phyloP scores from a whole-genome alignment of 106 monocot species.

The Dendrobium nobile region DNA sequence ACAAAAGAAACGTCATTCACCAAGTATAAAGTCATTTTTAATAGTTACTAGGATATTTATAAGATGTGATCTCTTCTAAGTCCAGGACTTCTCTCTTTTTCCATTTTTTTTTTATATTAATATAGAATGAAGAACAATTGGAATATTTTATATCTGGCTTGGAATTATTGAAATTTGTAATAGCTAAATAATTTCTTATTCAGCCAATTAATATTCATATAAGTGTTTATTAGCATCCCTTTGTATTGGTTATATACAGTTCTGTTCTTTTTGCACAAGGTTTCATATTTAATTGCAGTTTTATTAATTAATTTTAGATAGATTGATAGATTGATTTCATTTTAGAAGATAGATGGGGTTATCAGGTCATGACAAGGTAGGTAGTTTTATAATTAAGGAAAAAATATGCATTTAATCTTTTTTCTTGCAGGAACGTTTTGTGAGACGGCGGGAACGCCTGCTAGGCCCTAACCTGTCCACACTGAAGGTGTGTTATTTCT shows the following conservation, averaged over 20 bases:
- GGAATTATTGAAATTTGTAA: not conserved
- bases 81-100: not conserved
- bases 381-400: not conserved
- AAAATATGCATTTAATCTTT: not conserved
- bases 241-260: not conserved
- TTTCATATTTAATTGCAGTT: not conserved
- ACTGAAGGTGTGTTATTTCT: conserved; percentile 49
- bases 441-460: conserved; percentile 85
- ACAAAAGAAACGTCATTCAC: too few species aligned
- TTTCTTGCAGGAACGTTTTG: conserved; percentile 72
- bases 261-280: not conserved
- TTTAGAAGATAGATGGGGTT: not conserved
- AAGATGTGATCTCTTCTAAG: not conserved
- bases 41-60: not conserved
- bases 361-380: too few species aligned
- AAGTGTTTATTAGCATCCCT: not conserved
- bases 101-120: not conserved
- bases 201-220: not conserved
- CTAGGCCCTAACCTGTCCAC: conserved; percentile 88
- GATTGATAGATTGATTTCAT: not conserved
- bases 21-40: not conserved
- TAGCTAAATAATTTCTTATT: not conserved
- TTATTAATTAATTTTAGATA: not conserved
- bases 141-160: not conserved
- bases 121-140: not conserved